Evolutionary conservation across 345 rosid species (phyloP), one percentile per base, ranked within the genome.

Genomic region (Geranium brycei): DNA sequence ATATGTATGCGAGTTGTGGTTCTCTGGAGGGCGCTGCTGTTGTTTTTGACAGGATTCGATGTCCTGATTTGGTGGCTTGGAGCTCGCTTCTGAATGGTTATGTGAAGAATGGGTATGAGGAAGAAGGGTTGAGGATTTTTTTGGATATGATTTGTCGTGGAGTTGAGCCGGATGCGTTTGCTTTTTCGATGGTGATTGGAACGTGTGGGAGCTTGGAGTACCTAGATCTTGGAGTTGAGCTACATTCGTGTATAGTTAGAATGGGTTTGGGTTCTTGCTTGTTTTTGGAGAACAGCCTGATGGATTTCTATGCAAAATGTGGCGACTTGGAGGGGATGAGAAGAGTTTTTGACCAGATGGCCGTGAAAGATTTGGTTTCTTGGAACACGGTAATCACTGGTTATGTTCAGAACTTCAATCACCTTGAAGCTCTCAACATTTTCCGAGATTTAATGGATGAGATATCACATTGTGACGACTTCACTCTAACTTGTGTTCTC

Each of bases 351-450:
- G 64, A 55, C 62, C 64, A 11, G 58, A 67, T 74, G 64, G 38
- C 16, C 4, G 62, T 51, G 57, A 62, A 66, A 66, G 71, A 74
- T 69, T 69, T 74, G 61, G 73, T 74, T 62, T 74, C 77, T 59
- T 74, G 77, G 77, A 74, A 74, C 73, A 69, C 68, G 53, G 62
- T 74, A 19, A 69, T 74, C 5, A 58, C 31, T 58, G 77, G 77
- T 66, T 74, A 66, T 64, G 73, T 69, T 51, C 73, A 68, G 59
- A 73, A 62, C 19, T 47, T 28, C 53, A 41, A 65, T 23, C 58
- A 68, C 66, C 59, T 19, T 58, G 72, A 73, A 64, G 76, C 72
- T 68, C 63, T 73, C 16, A 23, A 47, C 32, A 61, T 18, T 62
- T 73, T 73, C 55, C 31, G 67, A 38, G 41, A 40, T 19, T 69